Percentiles rank a stretch among this genome's conserved stretches.
Evolutionary conservation across 441 rosid genomes (phyloP).

Genomic region (Metrosideros polymorpha): DNA sequence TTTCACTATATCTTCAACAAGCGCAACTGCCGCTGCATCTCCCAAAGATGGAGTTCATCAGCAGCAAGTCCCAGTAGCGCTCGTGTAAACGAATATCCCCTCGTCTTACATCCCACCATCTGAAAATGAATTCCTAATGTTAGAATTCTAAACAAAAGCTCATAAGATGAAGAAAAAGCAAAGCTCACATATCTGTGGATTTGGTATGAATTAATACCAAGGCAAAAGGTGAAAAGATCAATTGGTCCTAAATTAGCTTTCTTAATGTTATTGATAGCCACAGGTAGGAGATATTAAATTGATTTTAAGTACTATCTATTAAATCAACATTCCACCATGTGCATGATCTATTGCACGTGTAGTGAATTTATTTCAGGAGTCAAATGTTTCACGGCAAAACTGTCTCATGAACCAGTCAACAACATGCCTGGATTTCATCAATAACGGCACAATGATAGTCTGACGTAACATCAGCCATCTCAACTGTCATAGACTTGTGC

Average conservation of each 20-base stretch:
- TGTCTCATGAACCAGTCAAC: neutral
- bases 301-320: neutral
- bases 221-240: neutral
- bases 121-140: conserved; percentile 11
- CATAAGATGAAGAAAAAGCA: neutral
- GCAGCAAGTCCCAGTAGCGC: conserved; percentile 82
- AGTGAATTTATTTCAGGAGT: neutral
- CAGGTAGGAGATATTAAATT: neutral
- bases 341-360: neutral
- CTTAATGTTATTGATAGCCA: neutral
- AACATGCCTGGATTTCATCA: conserved; percentile 81
- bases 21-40: conserved; percentile 79
- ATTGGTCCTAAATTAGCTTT: neutral
- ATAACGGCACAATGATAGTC: conserved; percentile 70
- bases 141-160: neutral
- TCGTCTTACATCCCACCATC: conserved; percentile 80
- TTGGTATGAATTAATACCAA: neutral
- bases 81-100: conserved; percentile 89
- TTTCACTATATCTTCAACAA: conserved; percentile 67
- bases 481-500: conserved; percentile 89
- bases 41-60: conserved; percentile 94
- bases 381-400: neutral
- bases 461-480: conserved; percentile 77
- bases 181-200: neutral
- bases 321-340: neutral